Conservation (phyloP, 2,329 filamentous ascomycete genomes). For the Phialocephala subalpina region DNA sequence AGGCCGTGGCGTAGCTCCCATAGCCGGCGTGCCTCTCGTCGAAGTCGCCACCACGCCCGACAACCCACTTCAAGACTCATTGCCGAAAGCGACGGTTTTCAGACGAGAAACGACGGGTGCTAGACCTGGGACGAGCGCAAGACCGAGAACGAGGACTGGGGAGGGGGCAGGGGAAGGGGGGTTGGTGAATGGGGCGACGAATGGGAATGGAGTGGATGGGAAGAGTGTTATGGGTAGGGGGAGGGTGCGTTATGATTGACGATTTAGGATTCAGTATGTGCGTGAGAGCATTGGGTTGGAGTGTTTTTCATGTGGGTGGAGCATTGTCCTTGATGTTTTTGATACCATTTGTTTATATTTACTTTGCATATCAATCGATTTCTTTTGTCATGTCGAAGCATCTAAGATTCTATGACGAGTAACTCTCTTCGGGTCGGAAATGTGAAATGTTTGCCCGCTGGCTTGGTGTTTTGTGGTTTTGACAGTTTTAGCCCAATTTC, state of each 20-base stretch:
- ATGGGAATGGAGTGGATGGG: too few species aligned
- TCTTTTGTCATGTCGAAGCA: not conserved
- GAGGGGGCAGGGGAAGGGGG: not conserved
- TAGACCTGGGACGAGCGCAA: not conserved
- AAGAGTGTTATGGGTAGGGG: constrained; percentile 18
- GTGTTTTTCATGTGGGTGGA: not conserved
- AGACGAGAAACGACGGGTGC: constrained; percentile 32
- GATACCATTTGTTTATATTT: not conserved
- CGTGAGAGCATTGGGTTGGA: not conserved
- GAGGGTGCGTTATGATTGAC: constrained; percentile 22
- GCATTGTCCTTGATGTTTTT: not conserved
- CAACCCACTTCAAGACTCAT: constrained; percentile 18
- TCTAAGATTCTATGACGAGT: too few species aligned
- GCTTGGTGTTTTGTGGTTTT: too few species aligned
- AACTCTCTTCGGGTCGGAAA: too few species aligned
- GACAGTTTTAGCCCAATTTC: too few species aligned
- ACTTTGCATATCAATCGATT: not conserved
- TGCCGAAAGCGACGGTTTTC: constrained; percentile 38
- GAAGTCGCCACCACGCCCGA: constrained; percentile 50
- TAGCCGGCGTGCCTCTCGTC: constrained; percentile 54
- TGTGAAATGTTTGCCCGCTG: too few species aligned
- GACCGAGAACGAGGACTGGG: constrained; percentile 16
- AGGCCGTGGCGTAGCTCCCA: constrained; percentile 55
- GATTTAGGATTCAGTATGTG: not conserved
- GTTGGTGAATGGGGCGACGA: constrained; percentile 13